Evolutionary conservation across 2,329 filamentous ascomycete genomes (phyloP).

Genomic region (Sclerotinia minor): DNA sequence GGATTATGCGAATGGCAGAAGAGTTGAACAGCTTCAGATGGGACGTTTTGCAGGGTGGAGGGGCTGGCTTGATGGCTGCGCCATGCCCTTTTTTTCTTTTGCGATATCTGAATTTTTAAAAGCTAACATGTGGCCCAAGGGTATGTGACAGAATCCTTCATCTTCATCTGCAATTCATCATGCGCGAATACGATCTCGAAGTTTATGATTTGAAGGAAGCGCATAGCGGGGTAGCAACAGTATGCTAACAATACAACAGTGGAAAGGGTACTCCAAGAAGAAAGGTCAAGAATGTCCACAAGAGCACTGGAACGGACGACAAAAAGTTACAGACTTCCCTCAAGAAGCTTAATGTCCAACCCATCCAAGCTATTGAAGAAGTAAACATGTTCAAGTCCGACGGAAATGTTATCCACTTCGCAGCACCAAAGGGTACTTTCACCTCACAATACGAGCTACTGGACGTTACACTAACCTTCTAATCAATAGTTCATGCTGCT

Average conservation of each 20-base stretch:
- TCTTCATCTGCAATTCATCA: conserved; percentile 1
- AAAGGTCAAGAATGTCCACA: conserved; percentile 98
- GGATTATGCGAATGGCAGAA: neutral
- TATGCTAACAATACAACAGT: conserved; percentile 47
- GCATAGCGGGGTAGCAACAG: conserved; percentile 26
- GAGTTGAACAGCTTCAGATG: neutral
- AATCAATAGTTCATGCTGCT: conserved; percentile 79
- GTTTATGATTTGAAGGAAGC: neutral
- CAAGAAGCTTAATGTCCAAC: conserved; percentile 99
- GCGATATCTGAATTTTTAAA: conserved; percentile 6
- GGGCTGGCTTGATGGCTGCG: neutral
- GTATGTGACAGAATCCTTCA: conserved; percentile 21
- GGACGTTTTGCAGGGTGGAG: neutral
- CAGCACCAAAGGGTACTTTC: conserved; percentile 82
- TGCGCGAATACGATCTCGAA: conserved; percentile 7
- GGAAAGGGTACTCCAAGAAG: conserved; percentile 98
- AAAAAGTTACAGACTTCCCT: conserved; percentile 98
- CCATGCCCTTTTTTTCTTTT: neutral
- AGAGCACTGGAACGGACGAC: conserved; percentile 91
- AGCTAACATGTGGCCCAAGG: conserved; percentile 19
- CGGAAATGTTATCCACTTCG: conserved; percentile 99
- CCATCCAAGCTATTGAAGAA: conserved; percentile 99
- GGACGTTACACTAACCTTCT: neutral
- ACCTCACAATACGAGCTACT: conserved; percentile 12
- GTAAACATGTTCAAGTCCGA: conserved; percentile 99